A percentile compares a stretch with the other conserved stretches of the same genome.
These are phyloP conservation scores for Erodium texanum DNA, from an alignment of 441 rosid genomes.

Conservation along the genomic window DNA sequence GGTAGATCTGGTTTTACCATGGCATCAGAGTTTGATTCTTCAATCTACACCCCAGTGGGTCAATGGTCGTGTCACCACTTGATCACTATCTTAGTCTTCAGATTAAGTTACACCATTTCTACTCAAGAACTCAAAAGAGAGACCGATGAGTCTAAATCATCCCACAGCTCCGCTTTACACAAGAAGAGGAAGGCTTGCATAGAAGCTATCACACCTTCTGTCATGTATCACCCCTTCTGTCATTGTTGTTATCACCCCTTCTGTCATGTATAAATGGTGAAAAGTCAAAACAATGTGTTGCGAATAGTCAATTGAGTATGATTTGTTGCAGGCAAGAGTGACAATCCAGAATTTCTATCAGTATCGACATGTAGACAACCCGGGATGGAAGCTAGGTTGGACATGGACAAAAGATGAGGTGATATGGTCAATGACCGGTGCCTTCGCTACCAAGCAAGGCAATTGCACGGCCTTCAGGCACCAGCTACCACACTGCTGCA, in stretches of 20 bases:
- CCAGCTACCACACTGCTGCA: conserved; percentile 38
- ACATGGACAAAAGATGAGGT: conserved; percentile 38
- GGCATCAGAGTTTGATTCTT: no score
- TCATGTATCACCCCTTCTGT: no score
- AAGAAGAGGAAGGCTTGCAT: no score
- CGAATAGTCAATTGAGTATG: no score
- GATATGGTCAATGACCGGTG: conserved; percentile 44
- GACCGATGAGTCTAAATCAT: no score
- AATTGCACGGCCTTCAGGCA: conserved; percentile 31
- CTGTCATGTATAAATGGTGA: not conserved
- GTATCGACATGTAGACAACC: conserved; percentile 38
- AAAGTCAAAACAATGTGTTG: no score
- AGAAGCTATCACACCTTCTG: no score
- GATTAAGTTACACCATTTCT: no score
- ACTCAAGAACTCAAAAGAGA: not conserved
- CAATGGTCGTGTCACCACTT: not conserved
- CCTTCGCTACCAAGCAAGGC: conserved; percentile 43
- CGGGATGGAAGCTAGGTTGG: conserved; percentile 58
- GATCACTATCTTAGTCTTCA: no score
- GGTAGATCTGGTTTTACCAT: no score
- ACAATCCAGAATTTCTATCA: conserved; percentile 41
- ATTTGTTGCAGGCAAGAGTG: conserved; percentile 36
- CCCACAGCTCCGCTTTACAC: no score
- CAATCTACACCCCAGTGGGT: not conserved
- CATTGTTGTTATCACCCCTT: no score